Percentiles rank a stretch among this genome's conserved stretches.
Conservation (phyloP, 176 grass and related monocot genomes). For the Triticum timopheevii region DNA sequence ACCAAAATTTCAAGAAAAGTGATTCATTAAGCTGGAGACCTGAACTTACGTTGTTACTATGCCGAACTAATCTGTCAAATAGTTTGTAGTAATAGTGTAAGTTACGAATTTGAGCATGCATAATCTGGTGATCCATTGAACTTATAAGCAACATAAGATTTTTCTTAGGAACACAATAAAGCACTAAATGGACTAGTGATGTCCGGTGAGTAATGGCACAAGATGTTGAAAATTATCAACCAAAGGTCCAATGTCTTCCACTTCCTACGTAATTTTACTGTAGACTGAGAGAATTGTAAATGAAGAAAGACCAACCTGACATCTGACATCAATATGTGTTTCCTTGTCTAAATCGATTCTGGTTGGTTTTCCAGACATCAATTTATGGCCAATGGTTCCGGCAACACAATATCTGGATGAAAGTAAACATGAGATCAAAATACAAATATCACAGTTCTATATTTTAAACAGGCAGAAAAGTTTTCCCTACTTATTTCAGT, state of each 20-base stretch:
- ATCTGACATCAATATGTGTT: slow-evolving; percentile 86
- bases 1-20: neutral
- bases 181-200: neutral
- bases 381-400: slow-evolving; percentile 88
- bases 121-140: neutral
- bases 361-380: slow-evolving; percentile 95
- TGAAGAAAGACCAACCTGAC: slow-evolving; percentile 60
- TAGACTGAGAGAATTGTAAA: neutral
- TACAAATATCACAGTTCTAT: neutral
- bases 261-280: neutral
- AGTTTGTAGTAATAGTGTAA: too few relatives aligned
- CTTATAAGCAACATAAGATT: neutral
- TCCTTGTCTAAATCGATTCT: slow-evolving; percentile 78
- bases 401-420: slow-evolving; percentile 91
- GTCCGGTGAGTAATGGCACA: neutral
- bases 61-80: too few relatives aligned
- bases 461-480: neutral
- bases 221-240: neutral
- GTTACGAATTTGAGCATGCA: neutral
- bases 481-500: neutral
- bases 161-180: neutral
- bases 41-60: neutral
- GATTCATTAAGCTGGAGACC: neutral
- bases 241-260: neutral
- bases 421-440: neutral